A percentile compares a stretch with the other conserved stretches of the same genome.
Evolutionary conservation across 1,284 basidiomycete genomes (phyloP).

Genomic region (Trametes polyzona): DNA sequence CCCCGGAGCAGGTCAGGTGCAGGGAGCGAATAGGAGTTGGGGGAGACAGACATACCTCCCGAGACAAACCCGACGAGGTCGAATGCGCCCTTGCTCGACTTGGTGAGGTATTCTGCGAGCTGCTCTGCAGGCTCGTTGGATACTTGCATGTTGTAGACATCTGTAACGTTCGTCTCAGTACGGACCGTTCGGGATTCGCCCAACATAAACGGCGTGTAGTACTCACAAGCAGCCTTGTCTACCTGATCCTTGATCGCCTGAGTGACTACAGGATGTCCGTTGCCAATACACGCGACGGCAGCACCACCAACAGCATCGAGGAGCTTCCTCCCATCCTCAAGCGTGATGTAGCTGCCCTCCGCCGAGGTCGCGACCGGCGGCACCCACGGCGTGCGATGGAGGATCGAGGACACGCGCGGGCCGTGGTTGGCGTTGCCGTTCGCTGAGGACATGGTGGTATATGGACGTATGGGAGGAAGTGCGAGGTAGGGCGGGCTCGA

Average conservation of each 20-base stretch:
- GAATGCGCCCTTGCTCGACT: conserved; percentile 73
- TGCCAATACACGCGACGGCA: conserved; percentile 81
- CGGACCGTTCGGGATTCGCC: background rate
- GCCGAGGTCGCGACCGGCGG: conserved; percentile 69
- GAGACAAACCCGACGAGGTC: conserved; percentile 68
- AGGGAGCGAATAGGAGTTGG: background rate
- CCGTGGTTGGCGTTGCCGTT: conserved; percentile 21
- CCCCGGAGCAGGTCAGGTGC: background rate
- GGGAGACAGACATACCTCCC: conserved; percentile 53
- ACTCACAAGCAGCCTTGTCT: conserved; percentile 71
- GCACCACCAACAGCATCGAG: conserved; percentile 85
- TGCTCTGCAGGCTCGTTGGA: conserved; percentile 79
- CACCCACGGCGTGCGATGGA: conserved; percentile 60
- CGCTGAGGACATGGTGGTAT: conserved; percentile 14
- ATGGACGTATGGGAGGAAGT: background rate
- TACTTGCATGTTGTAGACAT: conserved; percentile 83
- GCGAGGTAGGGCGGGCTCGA: background rate
- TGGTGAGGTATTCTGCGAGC: conserved; percentile 65
- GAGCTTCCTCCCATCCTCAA: conserved; percentile 67
- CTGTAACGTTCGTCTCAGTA: conserved; percentile 39
- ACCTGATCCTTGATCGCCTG: conserved; percentile 79
- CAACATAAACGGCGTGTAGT: background rate
- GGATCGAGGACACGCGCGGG: conserved; percentile 34
- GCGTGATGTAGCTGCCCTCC: conserved; percentile 69
- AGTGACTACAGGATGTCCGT: conserved; percentile 70